Conservation (phyloP, 2,329 filamentous ascomycete genomes). For the Xylaria sp. region DNA sequence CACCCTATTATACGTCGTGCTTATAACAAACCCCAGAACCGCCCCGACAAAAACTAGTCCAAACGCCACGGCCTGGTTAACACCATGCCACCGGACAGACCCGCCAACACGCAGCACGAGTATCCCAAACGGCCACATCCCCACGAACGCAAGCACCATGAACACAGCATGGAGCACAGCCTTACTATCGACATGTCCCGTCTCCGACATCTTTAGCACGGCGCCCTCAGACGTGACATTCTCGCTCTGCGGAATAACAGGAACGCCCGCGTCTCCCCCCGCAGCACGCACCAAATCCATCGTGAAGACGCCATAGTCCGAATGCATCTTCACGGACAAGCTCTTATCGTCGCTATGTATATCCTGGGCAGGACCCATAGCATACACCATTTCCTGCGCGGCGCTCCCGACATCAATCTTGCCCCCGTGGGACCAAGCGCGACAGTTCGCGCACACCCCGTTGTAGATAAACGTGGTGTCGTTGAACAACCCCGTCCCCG, state of each 20-base stretch:
- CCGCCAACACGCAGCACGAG: conserved; percentile 63
- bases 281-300: conserved; percentile 66
- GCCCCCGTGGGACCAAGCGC: conserved; percentile 56
- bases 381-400: conserved; percentile 65
- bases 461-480: conserved; percentile 60
- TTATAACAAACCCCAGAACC: conserved; percentile 64
- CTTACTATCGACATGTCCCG: conserved; percentile 53
- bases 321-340: conserved; percentile 63
- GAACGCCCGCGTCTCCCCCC: conserved; percentile 53
- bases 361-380: conserved; percentile 61
- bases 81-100: conserved; percentile 65
- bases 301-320: conserved; percentile 64
- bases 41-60: conserved; percentile 62
- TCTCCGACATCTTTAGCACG: conserved; percentile 43
- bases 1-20: conserved; percentile 67
- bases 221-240: conserved; percentile 48
- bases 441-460: conserved; percentile 65
- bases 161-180: conserved; percentile 60
- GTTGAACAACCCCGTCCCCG: conserved; percentile 60
- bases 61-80: conserved; percentile 63
- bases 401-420: conserved; percentile 62
- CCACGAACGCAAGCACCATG: conserved; percentile 68
- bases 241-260: conserved; percentile 53
- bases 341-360: conserved; percentile 56
- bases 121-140: conserved; percentile 67